phyloP scores from a whole-genome alignment of 208 protist species.

The Wallacemonas sp. region DNA sequence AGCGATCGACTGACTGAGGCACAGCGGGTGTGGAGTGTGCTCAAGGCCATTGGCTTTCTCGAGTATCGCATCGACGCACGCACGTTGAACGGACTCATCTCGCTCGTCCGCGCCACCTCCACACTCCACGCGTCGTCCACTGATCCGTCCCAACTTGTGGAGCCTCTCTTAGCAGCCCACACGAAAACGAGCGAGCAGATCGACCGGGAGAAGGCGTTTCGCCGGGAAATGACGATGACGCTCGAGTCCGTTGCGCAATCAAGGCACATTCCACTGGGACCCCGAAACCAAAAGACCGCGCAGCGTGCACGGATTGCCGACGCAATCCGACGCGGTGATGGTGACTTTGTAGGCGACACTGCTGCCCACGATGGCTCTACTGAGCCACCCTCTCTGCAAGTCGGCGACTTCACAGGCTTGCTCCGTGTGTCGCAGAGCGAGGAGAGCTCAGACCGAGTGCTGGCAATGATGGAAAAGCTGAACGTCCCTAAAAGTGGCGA shows the following conservation, averaged over 20 bases:
- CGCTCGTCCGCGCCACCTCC: conserved; percentile 32
- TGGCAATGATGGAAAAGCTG: conserved; percentile 72
- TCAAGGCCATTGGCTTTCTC: conserved; percentile 67
- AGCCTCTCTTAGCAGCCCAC: background rate
- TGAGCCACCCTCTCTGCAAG: conserved; percentile 6
- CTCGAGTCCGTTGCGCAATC: conserved; percentile 47
- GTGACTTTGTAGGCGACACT: conserved; percentile 1
- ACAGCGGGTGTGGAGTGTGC: conserved; percentile 61
- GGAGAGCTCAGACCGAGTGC: conserved; percentile 37
- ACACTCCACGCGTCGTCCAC: background rate
- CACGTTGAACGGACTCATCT: conserved; percentile 57
- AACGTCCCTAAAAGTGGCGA: conserved; percentile 28
- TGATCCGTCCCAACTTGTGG: conserved; percentile 11
- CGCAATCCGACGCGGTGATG: conserved; percentile 24
- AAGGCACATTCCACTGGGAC: conserved; percentile 30
- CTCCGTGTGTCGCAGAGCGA: conserved; percentile 47
- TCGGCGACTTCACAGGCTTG: conserved; percentile 81
- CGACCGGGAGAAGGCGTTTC: conserved; percentile 38
- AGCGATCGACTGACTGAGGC: conserved; percentile 45
- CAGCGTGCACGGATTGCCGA: conserved; percentile 42
- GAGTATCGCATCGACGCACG: conserved; percentile 57
- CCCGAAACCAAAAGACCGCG: conserved; percentile 31
- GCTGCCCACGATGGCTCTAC: background rate
- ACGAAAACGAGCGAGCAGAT: conserved; percentile 7
- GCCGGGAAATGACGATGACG: conserved; percentile 40